phyloP scores from a whole-genome alignment of 2,329 filamentous ascomycete species.

The Beauveria asiatica region DNA sequence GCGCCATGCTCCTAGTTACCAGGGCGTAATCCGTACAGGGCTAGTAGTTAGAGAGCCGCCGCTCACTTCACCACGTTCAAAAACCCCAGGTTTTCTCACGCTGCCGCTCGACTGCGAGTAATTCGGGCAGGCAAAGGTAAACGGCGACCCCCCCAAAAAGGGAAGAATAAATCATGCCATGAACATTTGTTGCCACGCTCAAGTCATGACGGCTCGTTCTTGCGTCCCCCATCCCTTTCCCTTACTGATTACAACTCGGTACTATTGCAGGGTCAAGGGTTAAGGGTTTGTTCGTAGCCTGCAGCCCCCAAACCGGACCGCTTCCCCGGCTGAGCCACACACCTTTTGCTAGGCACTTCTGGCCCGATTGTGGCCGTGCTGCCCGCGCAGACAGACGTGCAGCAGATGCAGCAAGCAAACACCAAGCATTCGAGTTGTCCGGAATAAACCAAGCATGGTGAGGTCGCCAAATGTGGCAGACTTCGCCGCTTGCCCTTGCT shows the following conservation, averaged over 20 bases:
- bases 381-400: neutral
- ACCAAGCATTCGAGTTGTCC: neutral
- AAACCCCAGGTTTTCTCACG: neutral
- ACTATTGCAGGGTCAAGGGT: neutral
- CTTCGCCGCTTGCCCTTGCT: neutral
- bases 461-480: neutral
- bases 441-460: neutral
- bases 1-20: neutral
- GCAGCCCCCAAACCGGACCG: neutral
- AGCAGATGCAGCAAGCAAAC: neutral
- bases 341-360: neutral
- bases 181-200: too few relatives aligned
- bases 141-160: too few relatives aligned
- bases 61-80: neutral
- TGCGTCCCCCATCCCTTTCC: neutral
- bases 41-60: too few relatives aligned
- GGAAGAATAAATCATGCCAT: too few relatives aligned
- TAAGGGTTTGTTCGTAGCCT: neutral
- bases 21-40: neutral
- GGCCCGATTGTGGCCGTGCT: neutral
- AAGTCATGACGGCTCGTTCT: neutral
- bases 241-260: neutral
- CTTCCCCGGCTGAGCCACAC: constrained; percentile 1
- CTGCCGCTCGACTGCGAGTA: neutral
- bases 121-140: neutral